Conservation (phyloP, 768 basidiomycete species). For the Termitomyces sp. region DNA sequence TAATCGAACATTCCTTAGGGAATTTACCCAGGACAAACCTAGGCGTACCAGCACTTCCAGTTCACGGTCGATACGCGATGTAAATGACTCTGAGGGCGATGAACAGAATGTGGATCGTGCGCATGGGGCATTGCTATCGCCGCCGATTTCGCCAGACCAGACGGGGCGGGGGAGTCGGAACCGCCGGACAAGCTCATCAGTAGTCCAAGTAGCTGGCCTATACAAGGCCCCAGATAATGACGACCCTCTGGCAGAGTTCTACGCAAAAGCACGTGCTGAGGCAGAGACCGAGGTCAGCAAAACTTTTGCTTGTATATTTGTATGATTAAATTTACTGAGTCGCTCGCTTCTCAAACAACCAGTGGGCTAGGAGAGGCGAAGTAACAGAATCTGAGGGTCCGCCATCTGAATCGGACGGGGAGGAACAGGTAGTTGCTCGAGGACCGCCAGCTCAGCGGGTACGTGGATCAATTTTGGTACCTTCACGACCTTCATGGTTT, state of each 20-base stretch:
- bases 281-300: constrained; percentile 35
- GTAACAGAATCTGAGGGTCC: constrained; percentile 27
- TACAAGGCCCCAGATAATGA: constrained; percentile 5
- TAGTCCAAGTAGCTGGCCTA: background rate
- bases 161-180: background rate
- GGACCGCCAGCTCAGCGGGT: constrained; percentile 24
- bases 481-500: background rate
- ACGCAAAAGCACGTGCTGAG: constrained; percentile 49
- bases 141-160: constrained; percentile 12
- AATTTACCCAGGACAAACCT: constrained; percentile 30
- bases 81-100: constrained; percentile 18
- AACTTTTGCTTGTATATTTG: background rate
- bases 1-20: constrained; percentile 14
- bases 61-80: background rate
- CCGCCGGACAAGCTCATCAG: constrained; percentile 5
- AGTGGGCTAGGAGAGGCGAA: constrained; percentile 34
- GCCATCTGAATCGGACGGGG: constrained; percentile 16
- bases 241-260: constrained; percentile 67
- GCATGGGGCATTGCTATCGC: constrained; percentile 5
- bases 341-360: background rate
- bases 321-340: background rate
- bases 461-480: constrained; percentile 1
- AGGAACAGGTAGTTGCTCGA: constrained; percentile 8
- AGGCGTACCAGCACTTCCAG: constrained; percentile 5
- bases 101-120: constrained; percentile 11